Conservation (phyloP, 495 filamentous ascomycete species). For the Lophiotrema nucula region DNA sequence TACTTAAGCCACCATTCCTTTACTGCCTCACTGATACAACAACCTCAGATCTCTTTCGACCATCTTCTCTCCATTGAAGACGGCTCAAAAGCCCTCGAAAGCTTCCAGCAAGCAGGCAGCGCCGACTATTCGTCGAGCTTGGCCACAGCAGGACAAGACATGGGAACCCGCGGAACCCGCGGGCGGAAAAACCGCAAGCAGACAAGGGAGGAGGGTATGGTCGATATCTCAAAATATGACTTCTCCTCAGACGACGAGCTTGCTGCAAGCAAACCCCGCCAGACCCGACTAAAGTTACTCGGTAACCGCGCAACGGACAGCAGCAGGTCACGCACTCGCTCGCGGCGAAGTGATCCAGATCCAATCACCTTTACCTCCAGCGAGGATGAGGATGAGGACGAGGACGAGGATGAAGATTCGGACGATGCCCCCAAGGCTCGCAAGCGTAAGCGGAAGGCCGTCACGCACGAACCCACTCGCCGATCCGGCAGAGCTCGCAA, state of each 20-base stretch:
- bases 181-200: conserved; percentile 14
- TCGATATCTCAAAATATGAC: conserved; percentile 35
- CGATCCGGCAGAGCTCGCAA: conserved; percentile 24
- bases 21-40: too few relatives aligned
- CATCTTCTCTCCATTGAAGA: conserved; percentile 35
- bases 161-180: too few relatives aligned
- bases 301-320: not conserved
- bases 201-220: conserved; percentile 27
- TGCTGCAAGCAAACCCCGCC: conserved; percentile 16
- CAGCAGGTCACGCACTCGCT: conserved; percentile 13
- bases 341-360: too few relatives aligned
- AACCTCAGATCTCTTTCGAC: conserved; percentile 40
- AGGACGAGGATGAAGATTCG: conserved; percentile 1
- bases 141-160: conserved; percentile 4
- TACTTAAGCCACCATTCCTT: too few relatives aligned
- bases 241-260: conserved; percentile 29
- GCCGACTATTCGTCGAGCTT: not conserved
- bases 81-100: conserved; percentile 35
- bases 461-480: conserved; percentile 10
- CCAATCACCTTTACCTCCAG: conserved; percentile 10
- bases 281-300: not conserved
- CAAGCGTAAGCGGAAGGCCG: conserved; percentile 8
- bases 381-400: conserved; percentile 3
- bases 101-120: conserved; percentile 23
- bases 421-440: conserved; percentile 1